Evolutionary conservation across 768 basidiomycete species (phyloP).

Genomic region (Panaeolus papilionaceus): DNA sequence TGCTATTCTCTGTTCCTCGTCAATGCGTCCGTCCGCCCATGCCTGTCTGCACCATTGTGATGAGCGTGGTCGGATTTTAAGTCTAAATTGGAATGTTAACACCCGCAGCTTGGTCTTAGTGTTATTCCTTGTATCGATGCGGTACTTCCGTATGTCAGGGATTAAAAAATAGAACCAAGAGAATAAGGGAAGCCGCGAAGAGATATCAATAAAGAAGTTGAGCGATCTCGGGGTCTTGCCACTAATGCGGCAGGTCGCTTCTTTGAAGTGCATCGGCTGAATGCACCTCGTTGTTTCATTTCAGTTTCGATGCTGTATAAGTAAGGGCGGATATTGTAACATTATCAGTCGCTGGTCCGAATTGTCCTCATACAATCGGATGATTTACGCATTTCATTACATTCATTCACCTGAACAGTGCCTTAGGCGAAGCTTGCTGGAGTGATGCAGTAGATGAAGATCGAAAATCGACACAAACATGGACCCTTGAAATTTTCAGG

Average conservation of each 20-base stretch:
- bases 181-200: background rate
- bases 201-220: slow-evolving; percentile 4
- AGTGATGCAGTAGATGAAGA: slow-evolving; percentile 1
- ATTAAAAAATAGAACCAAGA: background rate
- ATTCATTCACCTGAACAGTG: background rate
- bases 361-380: background rate
- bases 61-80: background rate
- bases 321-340: background rate
- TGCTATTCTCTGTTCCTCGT: background rate
- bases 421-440: background rate
- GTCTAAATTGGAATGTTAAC: background rate
- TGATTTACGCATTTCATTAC: background rate
- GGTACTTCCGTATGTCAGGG: slow-evolving; percentile 9
- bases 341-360: background rate
- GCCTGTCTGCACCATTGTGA: background rate
- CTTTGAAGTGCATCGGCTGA: background rate
- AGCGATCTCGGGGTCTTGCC: slow-evolving; percentile 1
- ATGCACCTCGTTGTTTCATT: slow-evolving; percentile 3
- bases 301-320: background rate
- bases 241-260: background rate
- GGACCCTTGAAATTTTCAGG: slow-evolving; percentile 9
- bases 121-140: background rate
- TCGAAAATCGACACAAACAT: background rate
- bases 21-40: slow-evolving; percentile 1
- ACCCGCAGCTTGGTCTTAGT: background rate